These are phyloP conservation scores for Ascochyta pisi DNA, from an alignment of 2,329 filamentous ascomycete species.

Conservation along the genomic window DNA sequence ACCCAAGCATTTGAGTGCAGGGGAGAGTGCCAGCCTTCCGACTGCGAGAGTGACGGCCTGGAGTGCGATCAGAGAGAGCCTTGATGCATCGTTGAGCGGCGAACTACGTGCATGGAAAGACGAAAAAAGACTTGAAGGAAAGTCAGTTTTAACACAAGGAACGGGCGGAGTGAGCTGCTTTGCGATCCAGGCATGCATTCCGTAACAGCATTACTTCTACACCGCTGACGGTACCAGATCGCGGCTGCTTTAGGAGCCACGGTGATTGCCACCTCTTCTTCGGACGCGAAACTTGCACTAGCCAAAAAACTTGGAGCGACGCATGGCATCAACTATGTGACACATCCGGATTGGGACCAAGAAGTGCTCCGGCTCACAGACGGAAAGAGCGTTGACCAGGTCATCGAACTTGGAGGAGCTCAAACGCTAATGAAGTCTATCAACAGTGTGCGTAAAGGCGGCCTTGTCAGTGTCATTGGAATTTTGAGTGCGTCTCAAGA, in stretches of 20 bases:
- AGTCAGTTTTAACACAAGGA: conserved; percentile 66
- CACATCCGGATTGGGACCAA: conserved; percentile 61
- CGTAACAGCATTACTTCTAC: not conserved
- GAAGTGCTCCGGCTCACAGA: conserved; percentile 57
- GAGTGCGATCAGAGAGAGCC: conserved; percentile 16
- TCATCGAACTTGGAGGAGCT: conserved; percentile 55
- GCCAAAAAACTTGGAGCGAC: conserved; percentile 55
- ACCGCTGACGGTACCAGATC: conserved; percentile 13
- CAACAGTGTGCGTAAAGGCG: conserved; percentile 54
- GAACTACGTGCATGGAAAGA: conserved; percentile 6
- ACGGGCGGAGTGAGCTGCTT: conserved; percentile 54
- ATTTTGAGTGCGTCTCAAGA: conserved; percentile 39
- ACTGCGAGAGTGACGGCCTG: conserved; percentile 35
- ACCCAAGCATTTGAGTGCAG: conserved; percentile 36
- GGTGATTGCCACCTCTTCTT: conserved; percentile 64
- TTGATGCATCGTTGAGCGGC: conserved; percentile 14
- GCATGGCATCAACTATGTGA: conserved; percentile 64
- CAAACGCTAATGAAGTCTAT: conserved; percentile 56
- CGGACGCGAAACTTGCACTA: conserved; percentile 57
- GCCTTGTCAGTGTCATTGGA: conserved; percentile 56
- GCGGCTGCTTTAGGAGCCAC: conserved; percentile 52
- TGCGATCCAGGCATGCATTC: conserved; percentile 25
- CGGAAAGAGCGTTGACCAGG: conserved; percentile 53
- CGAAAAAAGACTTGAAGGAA: conserved; percentile 28
- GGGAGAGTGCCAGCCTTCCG: conserved; percentile 30